A percentile compares a stretch with the other conserved stretches of the same genome.
Evolutionary conservation across 1,284 basidiomycete species (phyloP).

Genomic region (Cryptococcus amylolentus): DNA sequence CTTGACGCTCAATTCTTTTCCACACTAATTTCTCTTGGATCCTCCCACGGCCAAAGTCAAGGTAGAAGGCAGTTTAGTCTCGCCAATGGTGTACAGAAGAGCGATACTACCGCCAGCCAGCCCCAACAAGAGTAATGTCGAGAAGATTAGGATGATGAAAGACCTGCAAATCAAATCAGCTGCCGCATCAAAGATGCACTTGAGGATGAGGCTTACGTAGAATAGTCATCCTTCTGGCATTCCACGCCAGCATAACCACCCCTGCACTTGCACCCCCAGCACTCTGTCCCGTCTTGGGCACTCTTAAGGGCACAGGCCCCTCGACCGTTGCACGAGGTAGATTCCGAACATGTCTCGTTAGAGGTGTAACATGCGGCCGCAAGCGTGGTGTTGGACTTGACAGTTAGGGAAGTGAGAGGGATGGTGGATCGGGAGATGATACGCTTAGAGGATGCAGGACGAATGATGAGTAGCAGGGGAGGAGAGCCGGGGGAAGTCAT

Average conservation of each 20-base stretch:
- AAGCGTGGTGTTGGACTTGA: slow-evolving; percentile 11
- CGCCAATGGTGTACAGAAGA: slow-evolving; percentile 40
- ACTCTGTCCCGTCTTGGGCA: slow-evolving; percentile 28
- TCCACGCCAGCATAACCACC: slow-evolving; percentile 35
- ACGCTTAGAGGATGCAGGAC: slow-evolving; percentile 7
- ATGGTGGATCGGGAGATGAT: slow-evolving; percentile 9
- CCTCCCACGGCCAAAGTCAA: slow-evolving; percentile 44
- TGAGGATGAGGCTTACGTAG: slow-evolving; percentile 27
- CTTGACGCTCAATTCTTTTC: too few relatives aligned
- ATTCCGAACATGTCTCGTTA: slow-evolving; percentile 30
- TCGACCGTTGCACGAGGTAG: slow-evolving; percentile 34
- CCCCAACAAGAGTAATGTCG: slow-evolving; percentile 32
- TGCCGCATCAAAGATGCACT: background rate
- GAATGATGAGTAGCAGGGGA: slow-evolving; percentile 44
- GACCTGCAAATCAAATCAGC: slow-evolving; percentile 21
- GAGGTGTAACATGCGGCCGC: slow-evolving; percentile 33
- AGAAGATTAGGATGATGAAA: slow-evolving; percentile 43
- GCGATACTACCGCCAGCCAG: slow-evolving; percentile 30
- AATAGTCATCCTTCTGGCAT: slow-evolving; percentile 44
- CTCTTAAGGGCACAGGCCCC: slow-evolving; percentile 30
- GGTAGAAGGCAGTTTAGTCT: slow-evolving; percentile 46
- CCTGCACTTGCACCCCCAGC: slow-evolving; percentile 41
- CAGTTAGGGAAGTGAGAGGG: slow-evolving; percentile 2
- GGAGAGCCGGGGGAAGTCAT: slow-evolving; percentile 43
- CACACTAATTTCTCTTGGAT: too few relatives aligned